phyloP scores from a whole-genome alignment of 2,329 filamentous ascomycete species.

The Colletotrichum lindemuthianum region DNA sequence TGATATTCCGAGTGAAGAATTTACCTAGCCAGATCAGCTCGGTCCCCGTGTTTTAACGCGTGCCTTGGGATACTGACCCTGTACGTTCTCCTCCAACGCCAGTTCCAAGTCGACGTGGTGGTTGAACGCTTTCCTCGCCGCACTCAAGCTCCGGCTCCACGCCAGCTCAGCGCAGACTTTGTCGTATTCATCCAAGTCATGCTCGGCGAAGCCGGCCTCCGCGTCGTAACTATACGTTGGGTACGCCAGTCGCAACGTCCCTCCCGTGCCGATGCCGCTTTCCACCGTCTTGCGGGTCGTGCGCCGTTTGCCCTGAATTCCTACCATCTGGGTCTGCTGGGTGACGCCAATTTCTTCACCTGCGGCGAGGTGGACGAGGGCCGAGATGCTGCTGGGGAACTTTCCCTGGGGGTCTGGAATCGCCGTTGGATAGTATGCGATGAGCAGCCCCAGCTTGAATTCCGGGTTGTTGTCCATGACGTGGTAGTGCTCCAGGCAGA shows the following conservation, averaged over 20 bases:
- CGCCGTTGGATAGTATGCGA: slow-evolving; percentile 57
- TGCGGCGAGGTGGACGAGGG: slow-evolving; percentile 52
- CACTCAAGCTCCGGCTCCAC: slow-evolving; percentile 72
- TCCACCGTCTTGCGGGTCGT: slow-evolving; percentile 47
- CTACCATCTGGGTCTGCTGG: slow-evolving; percentile 54
- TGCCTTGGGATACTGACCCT: slow-evolving; percentile 54
- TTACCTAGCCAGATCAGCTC: slow-evolving; percentile 45
- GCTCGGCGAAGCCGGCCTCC: slow-evolving; percentile 76
- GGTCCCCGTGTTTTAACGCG: too few species aligned
- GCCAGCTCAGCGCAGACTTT: slow-evolving; percentile 71
- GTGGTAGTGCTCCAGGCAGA: slow-evolving; percentile 57
- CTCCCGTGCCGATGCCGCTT: slow-evolving; percentile 50
- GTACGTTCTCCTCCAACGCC: slow-evolving; percentile 73
- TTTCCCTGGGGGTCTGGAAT: slow-evolving; percentile 54
- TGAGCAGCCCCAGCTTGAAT: slow-evolving; percentile 52
- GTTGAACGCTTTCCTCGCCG: slow-evolving; percentile 71
- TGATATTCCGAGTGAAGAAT: slow-evolving; percentile 67
- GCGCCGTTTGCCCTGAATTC: slow-evolving; percentile 56
- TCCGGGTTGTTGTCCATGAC: slow-evolving; percentile 55
- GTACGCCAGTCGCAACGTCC: slow-evolving; percentile 48
- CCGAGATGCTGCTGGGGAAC: slow-evolving; percentile 52
- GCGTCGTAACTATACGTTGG: slow-evolving; percentile 55
- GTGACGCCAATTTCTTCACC: slow-evolving; percentile 53
- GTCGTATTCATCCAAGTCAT: slow-evolving; percentile 74
- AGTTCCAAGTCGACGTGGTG: slow-evolving; percentile 71